Evolutionary conservation across 2,329 filamentous ascomycete species (phyloP), one percentile per base, ranked within the genome.

Genomic region (Talaromyces sp.): DNA sequence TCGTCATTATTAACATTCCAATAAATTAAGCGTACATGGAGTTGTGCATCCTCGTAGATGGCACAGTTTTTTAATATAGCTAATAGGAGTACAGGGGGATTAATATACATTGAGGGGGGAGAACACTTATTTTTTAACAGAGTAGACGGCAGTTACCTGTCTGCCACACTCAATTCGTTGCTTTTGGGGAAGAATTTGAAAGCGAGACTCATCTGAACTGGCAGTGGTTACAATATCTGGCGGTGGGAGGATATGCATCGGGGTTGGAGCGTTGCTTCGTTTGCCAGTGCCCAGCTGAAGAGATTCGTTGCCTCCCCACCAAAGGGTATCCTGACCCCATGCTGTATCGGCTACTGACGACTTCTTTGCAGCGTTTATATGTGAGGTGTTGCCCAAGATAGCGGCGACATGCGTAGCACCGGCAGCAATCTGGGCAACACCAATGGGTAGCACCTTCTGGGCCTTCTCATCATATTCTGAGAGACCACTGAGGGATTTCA

Each of bases 301-400:
- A 73, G 89, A 86, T 78, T 98, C 93, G 70, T 98, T 99, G 59
- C 92, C 92, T 64, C 95, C 95, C 91, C 93, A 99, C 81, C 91
- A 96, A 1, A 98, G 75, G 33, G 93, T 88, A 73, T 98, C 95
- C 4, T 89, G 87, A 56, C 95, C 95, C 86, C 88, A 96, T 72
- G 95, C 66, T 1, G 88, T 91, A 69, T 92, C 89, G 66, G 90
- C 89, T 47, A 85, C 79, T 1, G 83, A 82, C 16, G 74, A 68
- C 64, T 75, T 74, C 69, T 80, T 59, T 72, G 76, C 64, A 69
- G 87, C 83, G 16, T 81, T 78, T 5, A 92, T 82, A 59, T 87
- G 82, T 0, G 90, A 90, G 33, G 89, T 85, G 72, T 97, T 97
- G 70, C 87, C 84, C 86, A 98, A 88, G 9, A 95, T 83, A 1